Evolutionary conservation across 1,284 basidiomycete species (phyloP), one percentile per base, ranked within the genome.

Genomic region (Trametes pubescens): DNA sequence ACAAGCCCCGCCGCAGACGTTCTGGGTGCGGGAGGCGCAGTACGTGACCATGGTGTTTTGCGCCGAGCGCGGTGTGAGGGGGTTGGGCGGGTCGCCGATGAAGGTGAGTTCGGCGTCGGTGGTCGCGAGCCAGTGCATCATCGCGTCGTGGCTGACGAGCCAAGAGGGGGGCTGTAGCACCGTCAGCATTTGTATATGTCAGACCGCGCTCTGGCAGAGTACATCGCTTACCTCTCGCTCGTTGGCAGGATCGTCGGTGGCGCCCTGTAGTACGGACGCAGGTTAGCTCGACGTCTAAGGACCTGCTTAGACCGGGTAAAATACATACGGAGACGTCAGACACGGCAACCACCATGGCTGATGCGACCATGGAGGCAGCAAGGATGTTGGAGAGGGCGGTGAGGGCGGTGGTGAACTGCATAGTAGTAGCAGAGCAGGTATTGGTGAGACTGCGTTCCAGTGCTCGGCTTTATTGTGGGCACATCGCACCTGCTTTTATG

Each of bases 81-180:
- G 49, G 49, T 51, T 51, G 49, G 35, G 34, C 32, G 49, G 49
- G 32, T 34, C 49, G 49, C 49, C 49, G 49, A 32, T 35, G 32
- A 51, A 51, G 49, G 49, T 51, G 49, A 51, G 29, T 32, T 51
- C 49, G 16, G 49, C 49, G 49, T 51, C 49, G 49, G 49, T 51
- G 16, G 49, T 34, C 18, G 49, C 49, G 49, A 51, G 32, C 49
- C 49, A 51, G 32, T 34, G 49, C 22, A 35, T 35, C 49, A 51
- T 51, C 18, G 26, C 24, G 32, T 51, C 32, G 32, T 18, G 32
- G 49, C 29, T 51, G 49, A 34, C 18, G 18, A 51, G 14, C 10
- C 35, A 51, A 16, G 49, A 34, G 16, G 24, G 8, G 29, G 29
- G 29, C 29, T 32, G 8, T 3, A 32, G 8, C 29, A 8, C 29